Evolutionary conservation across 2,329 filamentous ascomycete species (phyloP).

Genomic region (Pyricularia pennisetigena): DNA sequence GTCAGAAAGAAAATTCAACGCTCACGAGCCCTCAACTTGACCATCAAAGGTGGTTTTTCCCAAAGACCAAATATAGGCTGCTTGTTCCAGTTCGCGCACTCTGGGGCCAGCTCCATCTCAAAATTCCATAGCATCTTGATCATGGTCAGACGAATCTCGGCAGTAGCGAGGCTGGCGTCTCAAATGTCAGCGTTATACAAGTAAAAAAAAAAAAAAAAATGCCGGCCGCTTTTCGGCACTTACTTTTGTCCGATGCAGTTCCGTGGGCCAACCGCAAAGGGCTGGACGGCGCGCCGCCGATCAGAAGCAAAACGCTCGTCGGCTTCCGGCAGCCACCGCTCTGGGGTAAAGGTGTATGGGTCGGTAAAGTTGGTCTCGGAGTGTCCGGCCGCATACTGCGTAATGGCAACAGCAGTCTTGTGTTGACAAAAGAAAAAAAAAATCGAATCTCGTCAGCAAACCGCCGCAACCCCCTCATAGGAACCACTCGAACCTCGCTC

Average conservation of each 20-base stretch:
- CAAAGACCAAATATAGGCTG: not conserved
- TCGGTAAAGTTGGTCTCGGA: conserved; percentile 31
- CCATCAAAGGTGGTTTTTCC: conserved; percentile 4
- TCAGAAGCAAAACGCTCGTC: conserved; percentile 29
- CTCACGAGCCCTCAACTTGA: conserved; percentile 1
- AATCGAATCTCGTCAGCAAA: too few species aligned
- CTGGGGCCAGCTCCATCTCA: conserved; percentile 29
- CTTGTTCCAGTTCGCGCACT: conserved; percentile 23
- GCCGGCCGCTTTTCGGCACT: conserved; percentile 13
- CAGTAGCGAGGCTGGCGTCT: conserved; percentile 31
- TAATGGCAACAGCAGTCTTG: conserved; percentile 33
- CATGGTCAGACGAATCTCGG: conserved; percentile 39
- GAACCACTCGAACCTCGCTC: too few species aligned
- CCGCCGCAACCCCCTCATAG: too few species aligned
- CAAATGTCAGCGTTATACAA: not conserved
- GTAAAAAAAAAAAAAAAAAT: not conserved
- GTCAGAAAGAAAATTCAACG: not conserved
- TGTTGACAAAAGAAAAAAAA: too few species aligned
- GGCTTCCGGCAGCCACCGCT: conserved; percentile 29
- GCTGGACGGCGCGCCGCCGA: conserved; percentile 30
- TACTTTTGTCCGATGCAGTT: conserved; percentile 41
- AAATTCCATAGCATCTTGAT: conserved; percentile 38
- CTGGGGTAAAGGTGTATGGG: conserved; percentile 33
- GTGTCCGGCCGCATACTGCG: conserved; percentile 34
- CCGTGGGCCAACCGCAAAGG: conserved; percentile 36